Percentiles rank a stretch among this genome's conserved stretches.
These are phyloP conservation scores for Polyplosphaeria fusca DNA, from an alignment of 495 filamentous ascomycete genomes.

Conservation along the genomic window DNA sequence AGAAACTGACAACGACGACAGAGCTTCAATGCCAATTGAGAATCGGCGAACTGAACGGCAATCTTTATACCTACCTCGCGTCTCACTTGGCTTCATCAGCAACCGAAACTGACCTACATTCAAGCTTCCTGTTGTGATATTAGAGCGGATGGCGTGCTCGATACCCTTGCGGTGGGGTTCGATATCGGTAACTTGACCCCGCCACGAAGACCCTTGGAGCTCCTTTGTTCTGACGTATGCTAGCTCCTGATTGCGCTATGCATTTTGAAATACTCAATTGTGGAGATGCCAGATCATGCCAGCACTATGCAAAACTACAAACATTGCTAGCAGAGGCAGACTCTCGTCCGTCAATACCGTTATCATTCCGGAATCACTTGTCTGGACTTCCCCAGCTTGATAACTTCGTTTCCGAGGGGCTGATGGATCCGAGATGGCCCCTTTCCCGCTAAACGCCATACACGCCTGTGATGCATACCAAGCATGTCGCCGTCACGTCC, in stretches of 20 bases:
- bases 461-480: no score
- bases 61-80: no score
- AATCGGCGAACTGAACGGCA: no score
- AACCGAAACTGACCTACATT: background rate
- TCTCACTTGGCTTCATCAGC: no score
- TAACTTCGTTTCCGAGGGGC: background rate
- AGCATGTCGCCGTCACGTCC: no score
- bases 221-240: background rate
- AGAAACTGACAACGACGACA: no score
- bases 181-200: background rate
- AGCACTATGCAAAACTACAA: background rate
- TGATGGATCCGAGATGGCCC: background rate
- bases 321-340: background rate
- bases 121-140: constrained; percentile 23
- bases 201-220: background rate
- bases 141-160: constrained; percentile 25
- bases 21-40: no score
- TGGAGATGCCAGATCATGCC: background rate
- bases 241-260: background rate
- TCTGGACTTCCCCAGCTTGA: background rate
- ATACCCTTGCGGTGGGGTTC: background rate
- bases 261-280: background rate
- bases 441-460: constrained; percentile 6
- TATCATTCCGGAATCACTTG: background rate
- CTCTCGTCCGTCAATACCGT: background rate